Conservation (phyloP, 192 early-diverging fungal species). For the Gigaspora rosea region DNA sequence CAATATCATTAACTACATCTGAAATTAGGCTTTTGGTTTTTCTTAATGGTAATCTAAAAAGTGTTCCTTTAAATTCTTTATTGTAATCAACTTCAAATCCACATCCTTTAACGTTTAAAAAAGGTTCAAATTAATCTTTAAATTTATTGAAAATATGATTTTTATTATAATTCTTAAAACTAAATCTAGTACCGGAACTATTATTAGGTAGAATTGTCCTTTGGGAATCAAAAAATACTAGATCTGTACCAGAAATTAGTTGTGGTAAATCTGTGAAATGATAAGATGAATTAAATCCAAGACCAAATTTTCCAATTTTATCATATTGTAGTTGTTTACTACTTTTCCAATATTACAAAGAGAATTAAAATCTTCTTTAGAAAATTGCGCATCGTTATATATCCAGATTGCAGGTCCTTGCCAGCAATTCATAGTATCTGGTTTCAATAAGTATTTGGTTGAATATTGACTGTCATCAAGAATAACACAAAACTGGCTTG, state of each 20-base stretch:
- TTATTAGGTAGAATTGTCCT: conserved; percentile 8
- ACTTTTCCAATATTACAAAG: conserved; percentile 28
- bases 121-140: background rate
- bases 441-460: conserved; percentile 17
- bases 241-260: conserved; percentile 36
- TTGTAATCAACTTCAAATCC: background rate
- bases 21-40: background rate
- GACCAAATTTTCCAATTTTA: conserved; percentile 40
- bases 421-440: conserved; percentile 32
- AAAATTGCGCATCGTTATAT: conserved; percentile 38
- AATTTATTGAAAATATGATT: background rate
- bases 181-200: background rate
- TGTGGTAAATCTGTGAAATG: conserved; percentile 42
- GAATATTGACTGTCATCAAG: conserved; percentile 25
- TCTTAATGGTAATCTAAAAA: background rate
- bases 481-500: conserved; percentile 32
- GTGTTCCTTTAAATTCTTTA: background rate
- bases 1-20: background rate
- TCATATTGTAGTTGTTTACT: conserved; percentile 26
- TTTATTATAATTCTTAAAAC: background rate
- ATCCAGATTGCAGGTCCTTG: conserved; percentile 42
- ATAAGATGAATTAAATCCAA: conserved; percentile 38
- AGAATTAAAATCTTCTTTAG: conserved; percentile 26
- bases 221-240: conserved; percentile 39
- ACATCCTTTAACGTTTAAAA: background rate